Conservation (phyloP, 202 grass and related monocot species). For the Musa balbisiana region DNA sequence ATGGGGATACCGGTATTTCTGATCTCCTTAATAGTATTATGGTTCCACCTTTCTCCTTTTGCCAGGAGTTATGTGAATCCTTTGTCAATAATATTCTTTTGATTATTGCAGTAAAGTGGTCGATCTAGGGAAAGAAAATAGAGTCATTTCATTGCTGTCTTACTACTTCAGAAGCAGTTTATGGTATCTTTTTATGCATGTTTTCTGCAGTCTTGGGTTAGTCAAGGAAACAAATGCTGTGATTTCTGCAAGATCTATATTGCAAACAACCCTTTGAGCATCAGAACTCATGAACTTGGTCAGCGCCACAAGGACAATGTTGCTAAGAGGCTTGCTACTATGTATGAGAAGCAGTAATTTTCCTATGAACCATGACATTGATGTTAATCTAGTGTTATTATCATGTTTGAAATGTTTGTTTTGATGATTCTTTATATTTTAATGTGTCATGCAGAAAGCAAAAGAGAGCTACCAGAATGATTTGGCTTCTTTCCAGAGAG, state of each 20-base stretch:
- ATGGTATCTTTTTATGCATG: conserved; percentile 1
- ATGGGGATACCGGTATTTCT: no score
- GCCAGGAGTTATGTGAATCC: not conserved
- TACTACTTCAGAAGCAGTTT: not conserved
- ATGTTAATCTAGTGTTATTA: not conserved
- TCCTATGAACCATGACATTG: not conserved
- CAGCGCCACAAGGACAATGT: conserved; percentile 97
- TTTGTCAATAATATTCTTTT: not conserved
- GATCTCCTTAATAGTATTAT: no score
- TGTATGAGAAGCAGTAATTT: conserved; percentile 84
- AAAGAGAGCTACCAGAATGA: conserved; percentile 86
- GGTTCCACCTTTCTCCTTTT: no score
- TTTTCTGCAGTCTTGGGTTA: conserved; percentile 93
- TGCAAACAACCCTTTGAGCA: conserved; percentile 65
- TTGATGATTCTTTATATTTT: not conserved
- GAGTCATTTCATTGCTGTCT: not conserved
- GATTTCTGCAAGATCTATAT: conserved; percentile 90
- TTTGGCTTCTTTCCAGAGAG: conserved; percentile 37
- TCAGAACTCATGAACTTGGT: conserved; percentile 87
- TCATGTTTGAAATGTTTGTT: not conserved
- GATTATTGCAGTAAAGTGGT: not conserved
- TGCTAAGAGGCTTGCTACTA: conserved; percentile 47
- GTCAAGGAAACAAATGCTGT: conserved; percentile 98
- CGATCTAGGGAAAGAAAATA: not conserved
- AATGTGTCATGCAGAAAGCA: conserved; percentile 54